These are phyloP conservation scores for Tuber aestivum DNA, from an alignment of 495 filamentous ascomycete species.

Conservation along the genomic window DNA sequence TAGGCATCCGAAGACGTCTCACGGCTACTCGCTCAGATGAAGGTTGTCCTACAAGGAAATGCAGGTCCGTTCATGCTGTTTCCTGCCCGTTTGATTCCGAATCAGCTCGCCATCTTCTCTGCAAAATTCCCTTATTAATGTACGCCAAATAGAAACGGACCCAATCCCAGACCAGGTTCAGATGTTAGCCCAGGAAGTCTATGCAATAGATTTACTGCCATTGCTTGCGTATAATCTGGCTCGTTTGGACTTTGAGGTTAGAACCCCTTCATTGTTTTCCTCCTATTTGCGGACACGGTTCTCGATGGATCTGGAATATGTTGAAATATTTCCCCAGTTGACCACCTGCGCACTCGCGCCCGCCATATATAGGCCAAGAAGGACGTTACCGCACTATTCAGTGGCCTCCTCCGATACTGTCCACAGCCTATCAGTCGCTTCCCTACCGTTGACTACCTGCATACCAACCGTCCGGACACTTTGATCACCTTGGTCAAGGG, in stretches of 20 bases:
- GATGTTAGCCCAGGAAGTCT: constrained; percentile 68
- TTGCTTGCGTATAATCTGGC: constrained; percentile 71
- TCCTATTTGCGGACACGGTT: not conserved
- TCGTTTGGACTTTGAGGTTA: constrained; percentile 75
- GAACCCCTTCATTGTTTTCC: constrained; percentile 43
- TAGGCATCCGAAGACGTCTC: constrained; percentile 70
- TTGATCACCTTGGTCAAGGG: constrained; percentile 81
- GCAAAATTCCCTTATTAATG: constrained; percentile 17
- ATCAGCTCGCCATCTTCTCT: constrained; percentile 6
- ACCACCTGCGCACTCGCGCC: constrained; percentile 36
- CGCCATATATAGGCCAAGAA: constrained; percentile 57
- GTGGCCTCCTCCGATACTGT: constrained; percentile 40
- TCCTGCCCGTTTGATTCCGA: constrained; percentile 4
- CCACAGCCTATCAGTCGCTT: constrained; percentile 39
- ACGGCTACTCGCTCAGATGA: constrained; percentile 73
- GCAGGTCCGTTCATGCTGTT: constrained; percentile 52
- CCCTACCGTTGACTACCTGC: constrained; percentile 75
- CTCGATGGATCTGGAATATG: not conserved
- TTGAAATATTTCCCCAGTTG: constrained; percentile 53
- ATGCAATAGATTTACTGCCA: constrained; percentile 82
- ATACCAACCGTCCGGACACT: constrained; percentile 77
- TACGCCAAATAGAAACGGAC: constrained; percentile 61
- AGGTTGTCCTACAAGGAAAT: constrained; percentile 74
- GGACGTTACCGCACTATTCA: constrained; percentile 42
- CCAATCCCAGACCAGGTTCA: constrained; percentile 78